Base-by-base conservation (phyloP, 768 basidiomycete species). In the Psilocybe azurescens region DNA sequence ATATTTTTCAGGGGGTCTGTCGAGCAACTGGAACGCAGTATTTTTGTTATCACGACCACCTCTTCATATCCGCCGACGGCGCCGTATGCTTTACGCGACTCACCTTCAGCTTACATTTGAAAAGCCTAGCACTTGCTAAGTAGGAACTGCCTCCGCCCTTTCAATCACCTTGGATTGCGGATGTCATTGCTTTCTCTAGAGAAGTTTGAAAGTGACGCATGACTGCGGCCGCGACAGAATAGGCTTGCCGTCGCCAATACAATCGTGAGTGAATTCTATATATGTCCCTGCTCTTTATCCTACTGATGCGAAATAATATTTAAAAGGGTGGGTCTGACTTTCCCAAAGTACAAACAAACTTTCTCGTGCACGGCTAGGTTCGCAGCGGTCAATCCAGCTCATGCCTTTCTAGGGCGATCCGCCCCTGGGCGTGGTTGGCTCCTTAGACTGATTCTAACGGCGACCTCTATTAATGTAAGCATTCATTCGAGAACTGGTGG, bases 191-290 rank as follows among this genome's bases (percentile, higher is more conserved):
- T 7, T 11, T 36, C 33, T 36, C 33, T 36, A 1, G 11, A 7
- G 33, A 36, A 7, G 33, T 36, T 11, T 36, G 33, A 36, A 0
- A 36, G 33, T 11, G 33, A 11, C 33, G 33, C 33, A 36, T 36
- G 28, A 28, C 48, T 11, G 1, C 48, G 48, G 51, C 28, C 30
- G 29, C 18, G n/a, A 38, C 33, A 53, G 16, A 18, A 13, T 53
- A 53, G 29, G 52, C 52, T 53, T 53, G 52, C 33, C 33, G 30
- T 33, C 52, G 7, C 52, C 52, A 53, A 53, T 53, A 33, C 16
- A 33, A 53, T 53, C 30, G 28, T 53, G 52, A 33, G 52, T n/a
- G 52, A 32, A 9, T 36, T 38, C 32, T 44, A 44, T 44, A 44
- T 44, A 44, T 44, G 41, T 44, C 7, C 41, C 14, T 44, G 41